These are phyloP conservation scores for Sporothrix pallida DNA, from an alignment of 2,329 filamentous ascomycete species.

Conservation along the genomic window DNA sequence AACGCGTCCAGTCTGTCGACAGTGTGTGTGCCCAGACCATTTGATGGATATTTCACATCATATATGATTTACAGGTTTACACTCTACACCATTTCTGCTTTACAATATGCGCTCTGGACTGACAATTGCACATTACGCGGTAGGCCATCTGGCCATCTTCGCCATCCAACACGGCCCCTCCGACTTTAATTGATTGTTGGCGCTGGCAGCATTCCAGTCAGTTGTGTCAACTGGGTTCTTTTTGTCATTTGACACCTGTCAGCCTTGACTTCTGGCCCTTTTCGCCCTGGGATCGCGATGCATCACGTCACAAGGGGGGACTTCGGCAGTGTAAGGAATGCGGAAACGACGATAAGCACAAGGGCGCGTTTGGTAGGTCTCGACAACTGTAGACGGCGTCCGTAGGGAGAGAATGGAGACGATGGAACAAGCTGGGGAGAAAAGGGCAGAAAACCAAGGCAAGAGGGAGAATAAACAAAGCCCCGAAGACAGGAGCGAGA, in stretches of 20 bases:
- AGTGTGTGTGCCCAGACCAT: background rate
- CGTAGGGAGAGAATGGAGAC: constrained; percentile 15
- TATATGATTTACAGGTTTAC: background rate
- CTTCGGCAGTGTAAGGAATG: constrained; percentile 9
- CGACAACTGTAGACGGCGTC: background rate
- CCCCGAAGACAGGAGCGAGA: background rate
- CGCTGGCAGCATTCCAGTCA: background rate
- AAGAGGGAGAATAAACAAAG: background rate
- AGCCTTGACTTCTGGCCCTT: background rate
- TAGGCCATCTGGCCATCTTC: background rate
- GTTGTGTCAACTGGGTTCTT: background rate
- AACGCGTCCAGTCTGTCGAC: background rate
- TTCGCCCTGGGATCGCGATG: background rate
- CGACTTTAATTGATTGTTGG: background rate
- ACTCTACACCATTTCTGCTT: background rate
- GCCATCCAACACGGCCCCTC: background rate
- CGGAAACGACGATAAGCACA: constrained; percentile 26
- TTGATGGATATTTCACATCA: background rate
- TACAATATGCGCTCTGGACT: too few relatives aligned
- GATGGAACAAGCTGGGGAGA: too few relatives aligned
- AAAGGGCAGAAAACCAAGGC: background rate
- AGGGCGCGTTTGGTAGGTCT: background rate
- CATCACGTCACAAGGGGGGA: background rate
- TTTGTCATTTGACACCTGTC: background rate
- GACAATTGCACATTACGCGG: too few relatives aligned